These are phyloP conservation scores for Puccinia horiana DNA, from an alignment of 1,284 basidiomycete genomes.

Conservation along the genomic window DNA sequence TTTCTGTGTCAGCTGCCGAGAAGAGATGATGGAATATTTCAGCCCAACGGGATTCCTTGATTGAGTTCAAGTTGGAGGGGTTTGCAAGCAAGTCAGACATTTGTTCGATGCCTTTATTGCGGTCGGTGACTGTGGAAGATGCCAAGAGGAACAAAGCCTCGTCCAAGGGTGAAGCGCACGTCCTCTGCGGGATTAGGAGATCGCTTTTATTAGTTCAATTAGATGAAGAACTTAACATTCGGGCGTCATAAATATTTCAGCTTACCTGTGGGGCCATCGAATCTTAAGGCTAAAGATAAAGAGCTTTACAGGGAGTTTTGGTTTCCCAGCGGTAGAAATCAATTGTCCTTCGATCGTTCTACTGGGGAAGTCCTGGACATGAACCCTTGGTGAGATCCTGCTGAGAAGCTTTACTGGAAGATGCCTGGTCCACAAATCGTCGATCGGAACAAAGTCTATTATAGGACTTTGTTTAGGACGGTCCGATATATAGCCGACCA, in stretches of 20 bases:
- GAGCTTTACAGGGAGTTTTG: neutral
- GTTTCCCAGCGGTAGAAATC: neutral
- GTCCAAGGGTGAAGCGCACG: conserved; percentile 27
- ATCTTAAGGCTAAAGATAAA: neutral
- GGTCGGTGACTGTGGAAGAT: conserved; percentile 37
- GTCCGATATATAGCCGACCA: too few relatives aligned
- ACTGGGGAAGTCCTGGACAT: neutral
- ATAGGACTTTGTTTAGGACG: too few relatives aligned
- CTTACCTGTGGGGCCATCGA: conserved; percentile 16
- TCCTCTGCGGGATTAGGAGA: neutral
- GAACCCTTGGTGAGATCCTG: too few relatives aligned
- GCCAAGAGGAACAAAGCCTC: conserved; percentile 24
- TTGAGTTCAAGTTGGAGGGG: conserved; percentile 24
- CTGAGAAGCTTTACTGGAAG: too few relatives aligned
- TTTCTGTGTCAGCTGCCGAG: conserved; percentile 29
- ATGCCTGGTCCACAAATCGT: too few relatives aligned
- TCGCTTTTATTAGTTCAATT: neutral
- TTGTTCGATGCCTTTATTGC: conserved; percentile 38
- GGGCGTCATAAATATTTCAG: neutral
- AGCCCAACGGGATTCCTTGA: conserved; percentile 37
- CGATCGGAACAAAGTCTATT: too few relatives aligned
- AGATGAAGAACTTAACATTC: neutral
- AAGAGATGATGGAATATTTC: conserved; percentile 43
- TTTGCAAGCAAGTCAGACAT: conserved; percentile 40
- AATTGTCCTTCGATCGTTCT: neutral